These are phyloP conservation scores for Cryoendolithus antarcticus DNA, from an alignment of 2,329 filamentous ascomycete species.

Conservation along the genomic window DNA sequence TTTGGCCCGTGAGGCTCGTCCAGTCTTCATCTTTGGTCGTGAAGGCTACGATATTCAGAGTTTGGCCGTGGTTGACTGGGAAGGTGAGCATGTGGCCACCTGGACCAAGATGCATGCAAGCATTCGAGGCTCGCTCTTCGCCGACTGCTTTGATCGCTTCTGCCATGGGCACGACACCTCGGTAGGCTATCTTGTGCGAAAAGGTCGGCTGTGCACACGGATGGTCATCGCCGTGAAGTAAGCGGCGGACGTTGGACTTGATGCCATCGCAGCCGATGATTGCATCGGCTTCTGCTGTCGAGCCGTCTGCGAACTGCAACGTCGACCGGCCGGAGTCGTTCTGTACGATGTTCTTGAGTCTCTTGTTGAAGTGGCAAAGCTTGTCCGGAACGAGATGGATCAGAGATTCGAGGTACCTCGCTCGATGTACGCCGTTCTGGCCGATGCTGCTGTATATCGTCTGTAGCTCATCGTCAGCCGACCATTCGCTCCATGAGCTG, in stretches of 20 bases:
- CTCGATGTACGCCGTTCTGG: slow-evolving; percentile 31
- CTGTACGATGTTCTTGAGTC: slow-evolving; percentile 18
- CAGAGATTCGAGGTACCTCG: slow-evolving; percentile 37
- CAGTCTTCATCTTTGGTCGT: slow-evolving; percentile 21
- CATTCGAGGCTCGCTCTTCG: slow-evolving; percentile 13
- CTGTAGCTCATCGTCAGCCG: neutral
- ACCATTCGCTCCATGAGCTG: neutral
- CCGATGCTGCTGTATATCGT: slow-evolving; percentile 16
- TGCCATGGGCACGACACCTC: slow-evolving; percentile 47
- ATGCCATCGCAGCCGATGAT: slow-evolving; percentile 29
- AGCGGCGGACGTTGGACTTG: slow-evolving; percentile 28
- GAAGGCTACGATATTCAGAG: slow-evolving; percentile 46
- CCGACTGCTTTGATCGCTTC: slow-evolving; percentile 16
- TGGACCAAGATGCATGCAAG: slow-evolving; percentile 31
- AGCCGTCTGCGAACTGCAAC: slow-evolving; percentile 25
- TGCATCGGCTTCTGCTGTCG: slow-evolving; percentile 16
- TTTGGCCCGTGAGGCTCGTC: neutral
- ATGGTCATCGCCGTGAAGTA: slow-evolving; percentile 20
- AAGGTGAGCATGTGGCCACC: slow-evolving; percentile 49
- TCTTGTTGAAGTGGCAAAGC: slow-evolving; percentile 21
- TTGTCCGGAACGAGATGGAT: slow-evolving; percentile 34
- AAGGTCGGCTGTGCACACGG: slow-evolving; percentile 38
- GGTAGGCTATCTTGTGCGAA: slow-evolving; percentile 49
- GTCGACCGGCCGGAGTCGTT: slow-evolving; percentile 13
- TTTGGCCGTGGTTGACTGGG: slow-evolving; percentile 43